These are phyloP conservation scores for Chlamydomonas reinhardtii DNA, from an alignment of 163 green algal genomes.

Conservation along the genomic window DNA sequence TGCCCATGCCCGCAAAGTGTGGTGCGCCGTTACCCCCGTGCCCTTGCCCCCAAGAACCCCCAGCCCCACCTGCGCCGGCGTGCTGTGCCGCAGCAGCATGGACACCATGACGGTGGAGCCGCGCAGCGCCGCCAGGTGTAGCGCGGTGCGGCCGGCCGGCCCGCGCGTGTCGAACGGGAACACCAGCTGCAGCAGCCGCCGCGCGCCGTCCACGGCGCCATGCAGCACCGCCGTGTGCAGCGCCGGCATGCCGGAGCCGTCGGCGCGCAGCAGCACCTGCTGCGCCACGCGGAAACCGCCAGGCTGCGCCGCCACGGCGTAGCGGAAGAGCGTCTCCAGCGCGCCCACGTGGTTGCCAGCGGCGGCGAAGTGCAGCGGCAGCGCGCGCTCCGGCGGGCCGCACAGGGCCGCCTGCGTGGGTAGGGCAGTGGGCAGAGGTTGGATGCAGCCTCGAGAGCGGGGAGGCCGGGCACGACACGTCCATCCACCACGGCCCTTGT, in stretches of 20 bases:
- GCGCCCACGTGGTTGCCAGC: conserved; percentile 12
- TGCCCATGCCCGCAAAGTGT: too few species aligned
- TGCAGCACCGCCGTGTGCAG: conserved; percentile 36
- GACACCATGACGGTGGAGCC: conserved; percentile 2
- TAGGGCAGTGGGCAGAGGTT: too few species aligned
- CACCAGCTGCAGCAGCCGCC: conserved; percentile 44
- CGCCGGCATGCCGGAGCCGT: conserved; percentile 7
- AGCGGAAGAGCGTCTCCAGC: conserved; percentile 24
- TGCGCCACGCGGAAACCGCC: conserved; percentile 29
- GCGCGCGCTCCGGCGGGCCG: conserved; percentile 9
- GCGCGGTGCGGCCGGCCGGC: conserved; percentile 19
- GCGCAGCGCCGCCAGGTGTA: conserved; percentile 31
- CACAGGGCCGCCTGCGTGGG: neutral
- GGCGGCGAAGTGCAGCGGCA: conserved; percentile 40
- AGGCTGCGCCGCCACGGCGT: neutral
- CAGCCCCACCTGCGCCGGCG: neutral
- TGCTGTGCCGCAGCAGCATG: conserved; percentile 32
- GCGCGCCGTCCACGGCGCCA: conserved; percentile 11
- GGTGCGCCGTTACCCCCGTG: too few species aligned
- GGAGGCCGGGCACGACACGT: too few species aligned
- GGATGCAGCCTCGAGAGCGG: too few species aligned
- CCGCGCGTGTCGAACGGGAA: conserved; percentile 45
- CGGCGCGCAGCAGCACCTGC: conserved; percentile 10
- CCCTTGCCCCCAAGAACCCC: too few species aligned
- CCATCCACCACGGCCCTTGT: too few species aligned